Conservation (phyloP, 305 asterid genomes). For the Rubia occidens region DNA sequence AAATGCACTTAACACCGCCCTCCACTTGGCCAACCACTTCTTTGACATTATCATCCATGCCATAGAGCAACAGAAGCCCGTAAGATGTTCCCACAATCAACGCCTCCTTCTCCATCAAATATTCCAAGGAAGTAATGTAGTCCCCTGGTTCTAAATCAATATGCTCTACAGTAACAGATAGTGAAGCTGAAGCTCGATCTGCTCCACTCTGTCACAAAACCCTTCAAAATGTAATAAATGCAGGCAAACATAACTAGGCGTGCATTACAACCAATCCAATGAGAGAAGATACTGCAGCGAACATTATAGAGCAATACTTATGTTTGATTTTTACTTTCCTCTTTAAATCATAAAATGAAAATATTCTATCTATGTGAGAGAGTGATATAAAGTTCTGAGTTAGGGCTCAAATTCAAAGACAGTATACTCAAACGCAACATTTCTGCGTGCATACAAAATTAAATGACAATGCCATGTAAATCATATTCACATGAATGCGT, state of each 20-base stretch:
- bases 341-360: neutral
- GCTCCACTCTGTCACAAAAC: slow-evolving; percentile 38
- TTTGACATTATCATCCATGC: slow-evolving; percentile 46
- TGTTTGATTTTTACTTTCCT: neutral
- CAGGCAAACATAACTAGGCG: neutral
- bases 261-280: neutral
- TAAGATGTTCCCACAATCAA: slow-evolving; percentile 65
- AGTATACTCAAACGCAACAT: neutral
- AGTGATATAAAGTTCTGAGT: neutral
- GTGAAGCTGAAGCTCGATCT: slow-evolving; percentile 30
- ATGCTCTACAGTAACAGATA: slow-evolving; percentile 30
- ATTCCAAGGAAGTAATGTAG: slow-evolving; percentile 65
- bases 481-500: neutral
- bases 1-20: slow-evolving; percentile 87
- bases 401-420: neutral
- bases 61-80: slow-evolving; percentile 64
- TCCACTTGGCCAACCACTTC: slow-evolving; percentile 86
- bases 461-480: neutral
- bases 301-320: neutral
- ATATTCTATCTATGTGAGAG: neutral
- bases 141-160: slow-evolving; percentile 74
- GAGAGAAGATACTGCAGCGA: neutral
- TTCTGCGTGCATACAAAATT: neutral
- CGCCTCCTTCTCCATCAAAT: slow-evolving; percentile 90
- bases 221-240: slow-evolving; percentile 1